Base-by-base conservation (phyloP, 129 eudicot species). In the Centaurea solstitialis region DNA sequence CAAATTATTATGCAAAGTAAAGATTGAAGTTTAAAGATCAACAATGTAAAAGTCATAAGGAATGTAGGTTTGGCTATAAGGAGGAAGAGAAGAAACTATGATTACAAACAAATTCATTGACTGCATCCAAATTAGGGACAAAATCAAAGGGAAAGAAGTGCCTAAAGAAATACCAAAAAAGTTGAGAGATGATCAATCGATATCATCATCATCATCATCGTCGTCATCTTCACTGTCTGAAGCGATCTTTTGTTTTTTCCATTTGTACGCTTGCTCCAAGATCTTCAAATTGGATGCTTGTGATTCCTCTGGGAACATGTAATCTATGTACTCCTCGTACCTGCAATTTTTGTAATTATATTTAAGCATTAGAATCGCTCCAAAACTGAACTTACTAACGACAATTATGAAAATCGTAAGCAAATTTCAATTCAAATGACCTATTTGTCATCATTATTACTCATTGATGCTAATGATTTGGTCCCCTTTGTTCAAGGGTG, bases 301-400 rank as follows among this genome's bases (percentile, higher is more conserved):
- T 0, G 89, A 81, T 74, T 95, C 99, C 73, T 91, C 99, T 0
- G 99, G 99, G 93, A 95, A 95, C 3, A 92, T 70, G 68, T 92
- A 95, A 84, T 95, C 98, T 17, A 95, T 89, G 53, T 95, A 95
- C 82, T 95, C 99, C 91, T 95, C 97, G 23, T 82, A 94, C 84
- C 97, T 94, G 88, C 81, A 87, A 12, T 53, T 10, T 64, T 67
- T 20, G 3, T 17, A 41, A 26, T 35, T 41, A 18, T 41, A 18
- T 22, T 35, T 64, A 41, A n/a, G 33, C 4, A 22, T 41, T 4
- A 50, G 12, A 33, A 57, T 23, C 15, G 2, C 59, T 64, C 9
- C 41, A 53, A 69, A 33, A 37, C 12, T 18, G 1, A 15, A 37
- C 45, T n/a, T 4, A 62, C 7, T 80, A 23, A 37, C 40, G 20